These are phyloP conservation scores for Calonectria pteridis DNA, from an alignment of 2,329 filamentous ascomycete species.

Conservation along the genomic window DNA sequence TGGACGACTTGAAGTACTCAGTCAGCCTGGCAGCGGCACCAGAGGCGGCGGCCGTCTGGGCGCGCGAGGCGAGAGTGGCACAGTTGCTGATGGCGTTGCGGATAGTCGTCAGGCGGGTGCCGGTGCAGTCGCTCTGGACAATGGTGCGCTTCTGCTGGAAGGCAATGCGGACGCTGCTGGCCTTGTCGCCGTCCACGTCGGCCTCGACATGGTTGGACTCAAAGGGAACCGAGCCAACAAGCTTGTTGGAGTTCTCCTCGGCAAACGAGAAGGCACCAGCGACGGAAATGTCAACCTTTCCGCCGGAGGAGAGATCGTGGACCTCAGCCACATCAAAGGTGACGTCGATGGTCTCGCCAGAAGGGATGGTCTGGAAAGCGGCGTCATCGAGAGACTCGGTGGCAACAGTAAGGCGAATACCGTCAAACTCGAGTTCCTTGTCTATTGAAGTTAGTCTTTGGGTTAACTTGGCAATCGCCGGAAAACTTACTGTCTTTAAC, in stretches of 20 bases:
- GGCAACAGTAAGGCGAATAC: conserved; percentile 63
- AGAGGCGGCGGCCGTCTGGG: conserved; percentile 63
- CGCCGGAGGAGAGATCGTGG: conserved; percentile 64
- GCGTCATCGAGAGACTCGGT: conserved; percentile 59
- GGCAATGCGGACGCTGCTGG: conserved; percentile 62
- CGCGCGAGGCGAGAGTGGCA: conserved; percentile 63
- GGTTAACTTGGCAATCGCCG: no score
- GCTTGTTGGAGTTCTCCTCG: conserved; percentile 61
- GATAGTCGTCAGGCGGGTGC: conserved; percentile 58
- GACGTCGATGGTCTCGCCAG: conserved; percentile 63
- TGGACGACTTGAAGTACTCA: conserved; percentile 75
- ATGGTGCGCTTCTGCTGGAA: conserved; percentile 64
- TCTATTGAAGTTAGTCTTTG: conserved; percentile 39
- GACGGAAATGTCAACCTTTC: conserved; percentile 67
- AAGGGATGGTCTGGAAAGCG: conserved; percentile 63
- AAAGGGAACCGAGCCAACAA: conserved; percentile 68
- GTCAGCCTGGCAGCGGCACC: conserved; percentile 62
- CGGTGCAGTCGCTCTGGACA: conserved; percentile 67
- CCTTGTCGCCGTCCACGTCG: conserved; percentile 67
- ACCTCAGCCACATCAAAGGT: conserved; percentile 68
- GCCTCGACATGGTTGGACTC: conserved; percentile 71
- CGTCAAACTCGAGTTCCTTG: conserved; percentile 62
- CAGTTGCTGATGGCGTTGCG: conserved; percentile 67
- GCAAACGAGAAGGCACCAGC: conserved; percentile 69
- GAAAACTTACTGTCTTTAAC: conserved; percentile 56